A percentile compares a stretch with the other conserved stretches of the same genome.
These are phyloP conservation scores for Mucor saturninus DNA, from an alignment of 371 early-diverging fungal genomes.

Conservation along the genomic window DNA sequence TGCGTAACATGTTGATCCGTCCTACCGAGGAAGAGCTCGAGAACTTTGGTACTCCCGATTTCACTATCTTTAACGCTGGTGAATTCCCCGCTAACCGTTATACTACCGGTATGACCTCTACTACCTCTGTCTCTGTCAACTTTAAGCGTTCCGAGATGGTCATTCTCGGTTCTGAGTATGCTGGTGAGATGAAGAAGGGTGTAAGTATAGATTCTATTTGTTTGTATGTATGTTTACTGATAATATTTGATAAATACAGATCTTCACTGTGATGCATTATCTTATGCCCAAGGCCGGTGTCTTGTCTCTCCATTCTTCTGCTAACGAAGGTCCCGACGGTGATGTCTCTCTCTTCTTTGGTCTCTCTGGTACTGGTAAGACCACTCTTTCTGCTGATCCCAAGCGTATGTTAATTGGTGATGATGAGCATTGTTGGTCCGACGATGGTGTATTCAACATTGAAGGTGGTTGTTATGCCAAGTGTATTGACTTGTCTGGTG, in stretches of 20 bases:
- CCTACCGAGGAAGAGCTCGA: slow-evolving; percentile 93
- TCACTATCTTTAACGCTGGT: slow-evolving; percentile 97
- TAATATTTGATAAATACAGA: slow-evolving; percentile 17
- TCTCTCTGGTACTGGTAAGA: slow-evolving; percentile 97
- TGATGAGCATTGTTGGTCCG: slow-evolving; percentile 99
- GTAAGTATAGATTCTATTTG: slow-evolving; percentile 34
- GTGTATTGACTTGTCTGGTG: slow-evolving; percentile 90
- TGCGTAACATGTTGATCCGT: slow-evolving; percentile 98
- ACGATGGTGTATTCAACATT: slow-evolving; percentile 95
- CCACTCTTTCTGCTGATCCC: slow-evolving; percentile 96
- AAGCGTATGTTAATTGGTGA: slow-evolving; percentile 94
- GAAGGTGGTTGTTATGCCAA: slow-evolving; percentile 99
- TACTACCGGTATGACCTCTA: slow-evolving; percentile 96
- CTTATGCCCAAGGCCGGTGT: slow-evolving; percentile 97
- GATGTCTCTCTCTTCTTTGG: slow-evolving; percentile 98
- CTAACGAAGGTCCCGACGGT: slow-evolving; percentile 90
- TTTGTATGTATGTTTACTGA: background rate
- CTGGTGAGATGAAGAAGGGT: slow-evolving; percentile 99
- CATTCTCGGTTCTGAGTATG: slow-evolving; percentile 96
- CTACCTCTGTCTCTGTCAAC: slow-evolving; percentile 91
- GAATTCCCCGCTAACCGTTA: slow-evolving; percentile 96
- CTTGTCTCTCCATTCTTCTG: slow-evolving; percentile 94
- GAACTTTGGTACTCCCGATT: slow-evolving; percentile 92
- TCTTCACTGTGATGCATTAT: slow-evolving; percentile 99
- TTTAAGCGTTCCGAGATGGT: slow-evolving; percentile 86